phyloP scores from a whole-genome alignment of 139 green algal genomes.

The Volvox reticuliferus region DNA sequence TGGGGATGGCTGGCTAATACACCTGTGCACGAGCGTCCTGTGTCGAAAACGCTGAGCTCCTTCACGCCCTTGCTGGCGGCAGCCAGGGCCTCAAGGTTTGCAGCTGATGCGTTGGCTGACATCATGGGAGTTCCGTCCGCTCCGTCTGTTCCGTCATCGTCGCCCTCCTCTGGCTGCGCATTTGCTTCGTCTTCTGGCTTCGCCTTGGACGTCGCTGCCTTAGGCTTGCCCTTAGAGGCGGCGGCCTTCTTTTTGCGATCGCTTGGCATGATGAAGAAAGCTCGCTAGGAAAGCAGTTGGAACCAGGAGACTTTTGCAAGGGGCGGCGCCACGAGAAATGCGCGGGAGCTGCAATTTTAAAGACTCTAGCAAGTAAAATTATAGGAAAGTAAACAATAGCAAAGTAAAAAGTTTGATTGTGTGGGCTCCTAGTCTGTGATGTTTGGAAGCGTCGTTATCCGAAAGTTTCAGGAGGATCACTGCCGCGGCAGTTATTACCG shows the following conservation, averaged over 20 bases:
- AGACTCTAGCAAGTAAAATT: neutral
- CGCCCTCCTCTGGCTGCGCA: neutral
- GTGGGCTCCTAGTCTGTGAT: neutral
- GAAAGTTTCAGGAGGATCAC: neutral
- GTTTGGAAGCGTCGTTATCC: neutral
- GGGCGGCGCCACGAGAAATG: constrained; percentile 1
- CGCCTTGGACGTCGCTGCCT: constrained; percentile 26
- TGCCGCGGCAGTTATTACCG: neutral
- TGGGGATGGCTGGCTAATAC: constrained; percentile 85
- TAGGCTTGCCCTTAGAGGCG: constrained; percentile 44
- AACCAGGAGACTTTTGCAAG: neutral
- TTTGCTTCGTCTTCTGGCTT: constrained; percentile 28
- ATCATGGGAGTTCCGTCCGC: constrained; percentile 28
- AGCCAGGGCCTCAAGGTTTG: constrained; percentile 12
- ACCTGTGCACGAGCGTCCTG: constrained; percentile 76
- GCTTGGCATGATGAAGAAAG: constrained; percentile 32
- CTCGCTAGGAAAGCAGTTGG: neutral
- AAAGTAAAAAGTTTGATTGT: neutral
- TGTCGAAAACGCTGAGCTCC: constrained; percentile 39
- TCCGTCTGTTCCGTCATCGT: constrained; percentile 8
- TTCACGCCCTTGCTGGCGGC: neutral
- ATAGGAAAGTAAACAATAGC: neutral
- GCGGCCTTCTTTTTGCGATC: constrained; percentile 52
- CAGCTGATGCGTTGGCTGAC: constrained; percentile 29
- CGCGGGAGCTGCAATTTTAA: neutral